Percentiles rank a stretch among this genome's conserved stretches.
Evolutionary conservation across 352 stramenopile species (phyloP).

Genomic region (Lagenidium sp.): DNA sequence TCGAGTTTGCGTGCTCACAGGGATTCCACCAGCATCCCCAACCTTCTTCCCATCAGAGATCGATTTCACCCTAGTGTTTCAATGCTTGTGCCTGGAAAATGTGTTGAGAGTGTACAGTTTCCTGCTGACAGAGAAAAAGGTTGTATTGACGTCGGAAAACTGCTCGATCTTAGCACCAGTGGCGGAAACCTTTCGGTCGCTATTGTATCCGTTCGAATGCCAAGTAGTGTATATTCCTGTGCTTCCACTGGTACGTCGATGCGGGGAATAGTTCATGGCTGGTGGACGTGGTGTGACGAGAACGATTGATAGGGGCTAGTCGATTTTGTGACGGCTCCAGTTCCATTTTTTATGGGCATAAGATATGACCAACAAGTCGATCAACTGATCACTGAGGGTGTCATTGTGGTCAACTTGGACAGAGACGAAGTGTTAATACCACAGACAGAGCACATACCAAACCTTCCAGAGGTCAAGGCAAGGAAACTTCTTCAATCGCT

Average conservation of each 20-base stretch:
- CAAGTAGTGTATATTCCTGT: constrained; percentile 75
- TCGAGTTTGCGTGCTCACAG: constrained; percentile 22
- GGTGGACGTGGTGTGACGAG: too few species aligned
- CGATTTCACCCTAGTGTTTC: constrained; percentile 63
- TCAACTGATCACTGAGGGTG: constrained; percentile 33
- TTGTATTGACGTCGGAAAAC: constrained; percentile 50
- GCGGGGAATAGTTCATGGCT: too few species aligned
- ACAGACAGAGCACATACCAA: constrained; percentile 28
- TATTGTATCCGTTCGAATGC: constrained; percentile 56
- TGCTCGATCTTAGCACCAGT: constrained; percentile 49
- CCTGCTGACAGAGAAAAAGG: constrained; percentile 60
- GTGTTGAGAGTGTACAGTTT: constrained; percentile 64
- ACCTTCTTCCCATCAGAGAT: constrained; percentile 42
- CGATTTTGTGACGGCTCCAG: constrained; percentile 62
- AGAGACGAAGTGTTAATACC: constrained; percentile 47
- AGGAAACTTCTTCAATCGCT: constrained; percentile 52
- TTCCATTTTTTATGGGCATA: constrained; percentile 77
- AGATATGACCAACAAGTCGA: constrained; percentile 28
- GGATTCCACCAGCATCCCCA: constrained; percentile 13
- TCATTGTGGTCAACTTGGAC: constrained; percentile 64
- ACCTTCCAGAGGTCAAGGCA: constrained; percentile 39
- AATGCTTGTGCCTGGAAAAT: constrained; percentile 53
- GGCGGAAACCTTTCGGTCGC: constrained; percentile 46
- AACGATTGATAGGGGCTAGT: constrained; percentile 43
- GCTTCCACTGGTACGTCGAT: constrained; percentile 35